Base-by-base conservation (phyloP, 2,329 filamentous ascomycete genomes). In the Phyllosticta ampelicida region DNA sequence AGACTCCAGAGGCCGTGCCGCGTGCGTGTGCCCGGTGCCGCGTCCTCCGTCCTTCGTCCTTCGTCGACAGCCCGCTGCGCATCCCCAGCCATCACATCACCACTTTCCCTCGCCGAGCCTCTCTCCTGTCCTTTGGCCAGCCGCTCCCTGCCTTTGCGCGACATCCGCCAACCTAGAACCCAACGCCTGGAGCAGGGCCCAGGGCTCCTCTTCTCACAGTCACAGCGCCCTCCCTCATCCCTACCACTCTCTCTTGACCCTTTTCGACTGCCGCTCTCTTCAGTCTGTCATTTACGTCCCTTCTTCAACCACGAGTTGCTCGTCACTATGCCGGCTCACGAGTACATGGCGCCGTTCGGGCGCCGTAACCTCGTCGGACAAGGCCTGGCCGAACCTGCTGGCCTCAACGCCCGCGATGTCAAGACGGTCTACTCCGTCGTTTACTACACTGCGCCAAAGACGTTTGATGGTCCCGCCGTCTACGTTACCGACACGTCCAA, bases 401-500 rank as follows among this genome's bases (percentile, higher is more conserved):
- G 36, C 36, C 13, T 44, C 36, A 16, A 59, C 21, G 48, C 61
- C 26, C 51, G 63, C 16, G 60, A 63, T 51, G 50, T 65, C 61
- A 64, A 64, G 18, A 75, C 73, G 2, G 64, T 74, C 53, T 66
- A 75, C 10, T 70, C 71, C 0, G 68, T 79, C 48, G 73, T 82
- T 49, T 79, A 81, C 66, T 73, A 80, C 51, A 82, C 80, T 0
- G 72, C 77, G 28, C 64, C 73, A 20, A 73, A 77, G 56, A 82
- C 80, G 48, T 83, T 81, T 62, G 69, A 72, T 16, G 80, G 78
- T 23, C 71, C 73, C 1, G 69, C 68, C 20, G 61, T 64, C 30
- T 68, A 62, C 60, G 56, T 69, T 29, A 68, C 68, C 44, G 60
- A 66, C 54, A 48, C 56, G 13, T 54, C 61, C 16, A 56, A 60